Base-by-base conservation (phyloP, 1,284 basidiomycete species). In the Mixia osmundae region DNA sequence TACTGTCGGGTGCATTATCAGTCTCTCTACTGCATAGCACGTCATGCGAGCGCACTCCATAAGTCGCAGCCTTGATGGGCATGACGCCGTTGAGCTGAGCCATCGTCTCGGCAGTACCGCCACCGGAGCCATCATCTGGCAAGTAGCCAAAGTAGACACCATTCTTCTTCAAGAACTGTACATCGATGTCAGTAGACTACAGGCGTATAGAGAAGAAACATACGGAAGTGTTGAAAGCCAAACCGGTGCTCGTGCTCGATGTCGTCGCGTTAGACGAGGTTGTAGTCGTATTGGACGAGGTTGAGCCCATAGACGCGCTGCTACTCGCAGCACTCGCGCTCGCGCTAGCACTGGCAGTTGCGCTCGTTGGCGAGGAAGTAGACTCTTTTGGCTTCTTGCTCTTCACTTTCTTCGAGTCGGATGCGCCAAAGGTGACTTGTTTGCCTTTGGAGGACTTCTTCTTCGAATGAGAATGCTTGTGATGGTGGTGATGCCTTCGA, bases 71-170 rank as follows among this genome's bases (percentile, higher is more conserved):
- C 7, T 42, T 43, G 3, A 42, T 42, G 26, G 50, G 48, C 12
- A 52, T 38, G 33, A 46, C 42, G 5, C 41, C 38, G 19, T 54
- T 48, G 36, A 55, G 47, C 23, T 49, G 40, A 3, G 46, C 41
- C 41, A 55, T 54, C 25, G 48, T 47, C 28, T 49, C 40, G 11
- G 48, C 32, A 4, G 36, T 38, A 27, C 51, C 52, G 15, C 51
- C 52, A 4, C 46, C 49, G n/a, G 47, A 47, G 29, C 48, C 49
- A 42, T 51, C 48, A 26, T 51, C 50, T 23, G 50, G 50, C 12
- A 51, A 39, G 31, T 39, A 47, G 15, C 49, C 49, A 24, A 47
- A 44, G 25, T 30, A 40, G 39, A 50, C 42, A 27, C 39, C 40
- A 40, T 50, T 50, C 44, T 49, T 50, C 34, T 38, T 32, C 25